Conservation (phyloP, 2,329 filamentous ascomycete genomes). For the Aspergillus fischeri region DNA sequence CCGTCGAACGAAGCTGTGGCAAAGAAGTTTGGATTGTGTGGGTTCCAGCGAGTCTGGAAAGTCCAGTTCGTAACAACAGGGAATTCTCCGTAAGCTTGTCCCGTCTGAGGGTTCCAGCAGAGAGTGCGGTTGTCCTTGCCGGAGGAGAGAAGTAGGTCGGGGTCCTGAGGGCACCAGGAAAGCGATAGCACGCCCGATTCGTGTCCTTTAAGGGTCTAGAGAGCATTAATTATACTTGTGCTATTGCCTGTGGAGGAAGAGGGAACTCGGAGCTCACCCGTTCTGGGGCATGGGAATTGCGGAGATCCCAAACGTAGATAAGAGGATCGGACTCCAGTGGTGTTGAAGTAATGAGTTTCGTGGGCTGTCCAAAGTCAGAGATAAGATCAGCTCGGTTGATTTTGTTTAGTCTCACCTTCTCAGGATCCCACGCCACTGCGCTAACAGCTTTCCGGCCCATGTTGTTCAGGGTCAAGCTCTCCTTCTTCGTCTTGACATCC, state of each 20-base stretch:
- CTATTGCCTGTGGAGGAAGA: background rate
- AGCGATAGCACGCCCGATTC: constrained; percentile 90
- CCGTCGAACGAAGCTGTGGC: constrained; percentile 97
- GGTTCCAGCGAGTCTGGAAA: constrained; percentile 91
- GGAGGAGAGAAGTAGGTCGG: constrained; percentile 81
- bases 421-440: constrained; percentile 94
- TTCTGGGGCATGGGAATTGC: constrained; percentile 94
- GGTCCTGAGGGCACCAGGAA: constrained; percentile 92
- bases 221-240: constrained; percentile 11
- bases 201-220: constrained; percentile 77
- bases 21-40: constrained; percentile 83
- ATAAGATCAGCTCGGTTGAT: background rate
- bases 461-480: constrained; percentile 89
- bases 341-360: constrained; percentile 88
- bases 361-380: constrained; percentile 51
- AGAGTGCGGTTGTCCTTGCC: constrained; percentile 96
- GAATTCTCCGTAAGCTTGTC: constrained; percentile 83
- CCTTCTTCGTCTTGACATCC: constrained; percentile 98
- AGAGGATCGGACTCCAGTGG: constrained; percentile 83
- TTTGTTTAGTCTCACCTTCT: constrained; percentile 54
- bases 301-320: constrained; percentile 88
- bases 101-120: constrained; percentile 93
- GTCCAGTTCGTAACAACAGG: constrained; percentile 99
- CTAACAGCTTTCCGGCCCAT: constrained; percentile 86
- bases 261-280: constrained; percentile 32